A percentile compares a stretch with the other conserved stretches of the same genome.
Evolutionary conservation across 73 alveolate genomes (phyloP).

Genomic region (Paramecium sexaurelia): DNA sequence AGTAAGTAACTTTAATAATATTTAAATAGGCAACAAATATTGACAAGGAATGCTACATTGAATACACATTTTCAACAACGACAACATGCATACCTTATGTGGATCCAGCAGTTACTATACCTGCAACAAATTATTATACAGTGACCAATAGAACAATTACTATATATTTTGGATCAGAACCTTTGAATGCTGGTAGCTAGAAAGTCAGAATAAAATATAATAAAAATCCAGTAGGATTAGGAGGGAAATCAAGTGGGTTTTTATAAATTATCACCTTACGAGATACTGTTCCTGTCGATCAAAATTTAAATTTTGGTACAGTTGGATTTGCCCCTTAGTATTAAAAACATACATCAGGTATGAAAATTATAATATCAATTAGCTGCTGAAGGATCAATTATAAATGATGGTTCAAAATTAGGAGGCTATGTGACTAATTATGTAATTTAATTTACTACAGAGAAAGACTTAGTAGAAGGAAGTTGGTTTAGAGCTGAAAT

Average conservation of each 20-base stretch:
- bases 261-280: conserved; percentile 6
- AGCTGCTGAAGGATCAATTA: conserved; percentile 5
- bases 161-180: conserved; percentile 4
- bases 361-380: background rate
- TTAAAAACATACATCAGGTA: background rate
- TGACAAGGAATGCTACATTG: background rate
- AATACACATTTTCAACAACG: conserved; percentile 42
- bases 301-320: conserved; percentile 61
- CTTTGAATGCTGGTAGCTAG: conserved; percentile 62
- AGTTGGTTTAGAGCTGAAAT: conserved; percentile 64
- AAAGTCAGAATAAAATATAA: conserved; percentile 52
- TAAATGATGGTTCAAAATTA: conserved; percentile 63
- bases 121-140: conserved; percentile 16
- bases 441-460: conserved; percentile 35
- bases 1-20: background rate
- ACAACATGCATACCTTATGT: conserved; percentile 2
- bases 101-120: conserved; percentile 17
- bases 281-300: conserved; percentile 17
- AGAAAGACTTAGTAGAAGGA: background rate
- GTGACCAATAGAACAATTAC: conserved; percentile 1
- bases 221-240: conserved; percentile 55
- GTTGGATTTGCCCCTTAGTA: conserved; percentile 29
- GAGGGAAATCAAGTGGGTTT: conserved; percentile 36
- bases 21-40: background rate
- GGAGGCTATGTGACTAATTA: conserved; percentile 62